Evolutionary conservation across 306 rosid genomes (phyloP), one percentile per base, ranked within the genome.

Genomic region (Quercus engelmannii): DNA sequence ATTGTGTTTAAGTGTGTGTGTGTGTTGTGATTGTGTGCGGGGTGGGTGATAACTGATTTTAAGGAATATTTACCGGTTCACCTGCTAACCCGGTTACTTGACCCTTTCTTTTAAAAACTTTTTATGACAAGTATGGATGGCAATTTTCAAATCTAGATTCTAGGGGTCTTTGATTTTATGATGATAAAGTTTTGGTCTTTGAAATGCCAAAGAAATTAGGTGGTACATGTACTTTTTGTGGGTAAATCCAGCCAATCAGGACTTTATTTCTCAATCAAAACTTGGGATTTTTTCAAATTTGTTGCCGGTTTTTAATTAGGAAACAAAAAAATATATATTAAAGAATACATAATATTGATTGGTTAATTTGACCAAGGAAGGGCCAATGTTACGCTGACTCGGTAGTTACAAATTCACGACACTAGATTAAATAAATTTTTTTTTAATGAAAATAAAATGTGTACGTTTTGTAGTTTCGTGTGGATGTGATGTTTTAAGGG

Each of bases 11-110:
- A 25, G 31, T 35, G 41, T 35, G 41, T 11, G 41, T 11, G 41
- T 35, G 7, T 11, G 13, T 35, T 4, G 43, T 23, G 46, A 30
- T 7, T 8, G 17, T 23, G 57, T 5, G 14, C 68, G 33, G 81
- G 55, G 35, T 7, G 19, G 56, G n/a, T 57, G 70, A 69, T 49
- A 10, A 11, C 54, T 49, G 74, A 59, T 19, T 43, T 55, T 31
- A 46, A 28, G 70, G 25, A 51, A 17, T 23, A 54, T 73, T 30
- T 41, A 68, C 84, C 74, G 63, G 89, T 33, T 54, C 28, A 85
- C 87, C 74, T 64, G 72, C 71, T 79, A 11, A 31, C 79, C 87
- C 56, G 79, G 86, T 86, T 41, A 14, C 59, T 55, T 58, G 77
- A 67, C 30, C 41, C 73, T 74, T 43, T 35, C 30, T 2, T 20